Conservation (phyloP, 1,139 yeast genomes). For the Nadsonia commutata region DNA sequence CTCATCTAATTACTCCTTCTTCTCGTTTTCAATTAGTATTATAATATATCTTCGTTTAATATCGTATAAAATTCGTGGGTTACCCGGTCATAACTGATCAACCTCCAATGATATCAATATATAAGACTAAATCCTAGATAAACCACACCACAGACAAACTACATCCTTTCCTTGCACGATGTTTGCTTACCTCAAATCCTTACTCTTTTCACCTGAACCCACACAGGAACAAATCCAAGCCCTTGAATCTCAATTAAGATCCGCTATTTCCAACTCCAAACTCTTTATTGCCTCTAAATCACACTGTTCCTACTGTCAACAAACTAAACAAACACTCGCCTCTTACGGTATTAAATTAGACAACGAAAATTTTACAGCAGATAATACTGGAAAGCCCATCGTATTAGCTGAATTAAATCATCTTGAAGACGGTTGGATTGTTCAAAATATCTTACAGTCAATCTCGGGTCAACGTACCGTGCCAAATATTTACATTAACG, state of each 20-base stretch:
- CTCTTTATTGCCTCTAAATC: conserved; percentile 73
- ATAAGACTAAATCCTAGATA: too few species aligned
- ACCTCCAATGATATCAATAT: too few species aligned
- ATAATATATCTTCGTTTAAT: too few species aligned
- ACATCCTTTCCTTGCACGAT: too few species aligned
- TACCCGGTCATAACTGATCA: too few species aligned
- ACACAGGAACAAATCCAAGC: not conserved
- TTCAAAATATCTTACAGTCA: conserved; percentile 65
- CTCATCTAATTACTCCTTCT: too few species aligned
- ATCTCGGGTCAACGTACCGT: conserved; percentile 86
- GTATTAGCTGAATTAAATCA: conserved; percentile 6
- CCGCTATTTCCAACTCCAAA: conserved; percentile 42
- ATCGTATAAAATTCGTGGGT: too few species aligned
- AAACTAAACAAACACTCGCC: conserved; percentile 3
- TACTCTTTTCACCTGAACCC: not conserved
- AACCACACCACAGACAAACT: too few species aligned
- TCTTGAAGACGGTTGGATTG: conserved; percentile 38
- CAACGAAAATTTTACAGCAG: not conserved
- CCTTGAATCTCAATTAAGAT: not conserved
- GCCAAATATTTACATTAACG: conserved; percentile 80
- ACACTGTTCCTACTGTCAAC: conserved; percentile 16
- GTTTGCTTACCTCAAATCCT: not conserved
- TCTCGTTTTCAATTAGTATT: too few species aligned
- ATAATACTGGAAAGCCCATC: conserved; percentile 3
- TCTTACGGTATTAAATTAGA: conserved; percentile 3